Base-by-base conservation (phyloP, 805 yeast genomes). In the Saccharomycopsis microspora region DNA sequence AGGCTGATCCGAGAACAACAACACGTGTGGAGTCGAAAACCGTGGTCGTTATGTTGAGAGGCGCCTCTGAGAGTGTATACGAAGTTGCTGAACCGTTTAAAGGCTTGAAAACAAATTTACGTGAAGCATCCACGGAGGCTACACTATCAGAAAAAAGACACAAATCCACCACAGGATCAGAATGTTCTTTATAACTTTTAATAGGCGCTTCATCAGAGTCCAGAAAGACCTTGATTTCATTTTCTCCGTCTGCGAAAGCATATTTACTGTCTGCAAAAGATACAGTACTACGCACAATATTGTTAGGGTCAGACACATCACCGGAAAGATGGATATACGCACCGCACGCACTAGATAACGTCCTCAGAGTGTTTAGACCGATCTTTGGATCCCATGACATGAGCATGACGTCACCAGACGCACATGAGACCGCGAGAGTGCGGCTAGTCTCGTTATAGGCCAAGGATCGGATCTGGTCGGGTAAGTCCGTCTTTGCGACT, bases 381-480 rank as follows among this genome's bases (percentile, higher is more conserved):
- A 36, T 29, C 19, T 19, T 19, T 10, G 34, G 48, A 8, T 44
- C 46, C 8, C 46, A 48, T 1, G 78, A 71, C 55, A 70, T 81
- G 39, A 84, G 63, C 38, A 68, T 71, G 28, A 83, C 64, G 45
- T 68, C 70, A 7, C 89, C 88, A 59, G 72, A 76, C 7, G 82
- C 68, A 37, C 78, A 67, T 5, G 84, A 71, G 3, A 80, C 70
- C 0, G 86, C 68, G 7, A 79, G 59, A 19, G 76, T 57, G 55
- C 81, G 85, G 4, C 77, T 75, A 8, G 69, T 67, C n/a, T 67
- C 57, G 58, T 75, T 76, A 56, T 79, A 82, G 0, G 82, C 66
- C 30, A 82, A 50, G 19, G 74, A 71, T 19, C 75, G 68, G 3
- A 80, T 62, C 60, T 78, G 84, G 47, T 81, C 87, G 0, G 74